Evolutionary conservation across 2,329 filamentous ascomycete species (phyloP), one percentile per base, ranked within the genome.

Genomic region (Aaosphaeria pasadenensis): DNA sequence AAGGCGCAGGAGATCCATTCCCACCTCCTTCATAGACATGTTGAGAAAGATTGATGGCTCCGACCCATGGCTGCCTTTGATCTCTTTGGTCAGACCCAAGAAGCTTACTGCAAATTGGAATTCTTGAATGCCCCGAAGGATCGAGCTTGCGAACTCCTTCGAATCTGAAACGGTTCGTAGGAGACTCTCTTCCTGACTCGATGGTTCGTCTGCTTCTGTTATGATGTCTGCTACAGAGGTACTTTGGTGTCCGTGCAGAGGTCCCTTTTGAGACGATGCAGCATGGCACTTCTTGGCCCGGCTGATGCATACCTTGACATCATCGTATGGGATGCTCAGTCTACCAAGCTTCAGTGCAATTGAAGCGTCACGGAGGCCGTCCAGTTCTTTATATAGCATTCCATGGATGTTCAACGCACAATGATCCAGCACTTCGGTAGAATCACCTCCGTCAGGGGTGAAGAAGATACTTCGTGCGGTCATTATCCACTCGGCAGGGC

Each of bases 101-200:
- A 92, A 94, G 70, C 92, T 92, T 64, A 97, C 83, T 0, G 91
- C 92, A 61, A 99, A 89, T 69, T 99, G 94, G 9, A 99, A 88
- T 69, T 99, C 94, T 66, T 96, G 95, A 56, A 99, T 90, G 44
- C 94, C 94, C 40, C 89, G 84, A 43, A 99, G 76, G 39, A 96
- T 86, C 1, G 94, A 96, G 66, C 88, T 89, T 47, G 91, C 81
- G 64, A 99, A 94, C 54, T 96, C 91, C 60, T 91, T 92, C 0
- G 91, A 96, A 63, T 96, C 91, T 0, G 91, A 91, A 0, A 96
- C 88, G 0, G 88, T 87, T 66, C 89, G 87, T 47, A 91, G 85
- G 48, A 96, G 79, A 30, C 83, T 79, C 46, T 89, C 84, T 54
- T 83, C 80, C 52, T 71, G 78, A 57, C 75, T 88, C n/a, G 83